Percentiles rank a stretch among this genome's conserved stretches.
Conservation (phyloP, 441 rosid genomes). For the Pelargonium cotyledonis region DNA sequence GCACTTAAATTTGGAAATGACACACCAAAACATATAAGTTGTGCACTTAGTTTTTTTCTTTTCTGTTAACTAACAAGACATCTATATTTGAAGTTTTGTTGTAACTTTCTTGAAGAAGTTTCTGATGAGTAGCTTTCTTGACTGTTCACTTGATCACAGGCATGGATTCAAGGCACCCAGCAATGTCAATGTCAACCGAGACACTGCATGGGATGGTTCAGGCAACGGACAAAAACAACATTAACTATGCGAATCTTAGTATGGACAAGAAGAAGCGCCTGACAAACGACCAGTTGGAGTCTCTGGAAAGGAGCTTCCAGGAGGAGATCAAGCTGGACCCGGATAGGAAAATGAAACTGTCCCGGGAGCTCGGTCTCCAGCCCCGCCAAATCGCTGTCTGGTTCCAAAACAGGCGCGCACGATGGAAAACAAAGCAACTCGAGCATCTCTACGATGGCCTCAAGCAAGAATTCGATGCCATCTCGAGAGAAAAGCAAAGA, state of each 20-base stretch:
- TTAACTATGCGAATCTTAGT: constrained; percentile 19
- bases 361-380: constrained; percentile 72
- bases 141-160: constrained; percentile 15
- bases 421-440: constrained; percentile 89
- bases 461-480: constrained; percentile 51
- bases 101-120: no score
- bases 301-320: constrained; percentile 72
- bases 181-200: constrained; percentile 24
- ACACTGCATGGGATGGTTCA: constrained; percentile 24
- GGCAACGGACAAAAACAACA: constrained; percentile 28
- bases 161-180: constrained; percentile 39
- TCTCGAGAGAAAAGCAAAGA: constrained; percentile 57
- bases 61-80: no score
- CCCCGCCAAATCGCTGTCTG: constrained; percentile 88
- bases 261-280: constrained; percentile 66
- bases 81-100: no score
- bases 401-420: constrained; percentile 90
- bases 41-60: no score
- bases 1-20: no score
- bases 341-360: constrained; percentile 72
- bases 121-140: not conserved
- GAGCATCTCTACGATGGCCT: constrained; percentile 65
- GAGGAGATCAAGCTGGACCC: constrained; percentile 84
- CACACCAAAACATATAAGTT: no score
- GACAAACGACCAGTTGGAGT: constrained; percentile 58